Percentiles rank a stretch among this genome's conserved stretches.
Evolutionary conservation across 371 early-diverging fungal genomes (phyloP).

Genomic region (Saksenaea vasiformis): DNA sequence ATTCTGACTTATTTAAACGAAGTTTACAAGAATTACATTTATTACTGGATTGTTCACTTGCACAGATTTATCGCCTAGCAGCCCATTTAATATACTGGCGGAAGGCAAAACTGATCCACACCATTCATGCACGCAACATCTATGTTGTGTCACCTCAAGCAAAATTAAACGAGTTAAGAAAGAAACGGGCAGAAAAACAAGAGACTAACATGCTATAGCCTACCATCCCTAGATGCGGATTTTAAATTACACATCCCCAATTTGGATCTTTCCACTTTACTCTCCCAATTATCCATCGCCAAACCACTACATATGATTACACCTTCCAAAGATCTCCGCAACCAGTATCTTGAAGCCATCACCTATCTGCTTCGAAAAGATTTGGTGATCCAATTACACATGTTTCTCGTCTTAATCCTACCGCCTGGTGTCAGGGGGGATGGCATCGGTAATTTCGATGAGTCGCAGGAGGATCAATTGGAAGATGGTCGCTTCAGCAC

Average conservation of each 20-base stretch:
- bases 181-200: too few species aligned
- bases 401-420: slow-evolving; percentile 72
- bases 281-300: slow-evolving; percentile 76
- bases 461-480: background rate
- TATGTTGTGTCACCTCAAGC: slow-evolving; percentile 80
- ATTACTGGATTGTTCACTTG: slow-evolving; percentile 83
- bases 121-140: slow-evolving; percentile 74
- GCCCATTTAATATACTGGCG: slow-evolving; percentile 92
- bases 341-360: slow-evolving; percentile 79
- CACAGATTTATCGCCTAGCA: slow-evolving; percentile 85
- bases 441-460: slow-evolving; percentile 31
- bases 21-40: slow-evolving; percentile 82
- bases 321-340: slow-evolving; percentile 65
- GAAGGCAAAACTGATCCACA: slow-evolving; percentile 86
- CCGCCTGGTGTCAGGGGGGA: slow-evolving; percentile 29
- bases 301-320: slow-evolving; percentile 69
- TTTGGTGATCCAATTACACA: slow-evolving; percentile 80
- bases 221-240: slow-evolving; percentile 56
- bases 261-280: slow-evolving; percentile 67
- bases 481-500: slow-evolving; percentile 13
- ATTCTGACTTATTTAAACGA: background rate
- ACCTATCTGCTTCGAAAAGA: slow-evolving; percentile 80
- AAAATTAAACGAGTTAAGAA: slow-evolving; percentile 52
- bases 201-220: slow-evolving; percentile 20
- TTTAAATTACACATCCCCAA: slow-evolving; percentile 68